These are phyloP conservation scores for Neopestalotiopsis sp. DNA, from an alignment of 2,329 filamentous ascomycete genomes.

Conservation along the genomic window DNA sequence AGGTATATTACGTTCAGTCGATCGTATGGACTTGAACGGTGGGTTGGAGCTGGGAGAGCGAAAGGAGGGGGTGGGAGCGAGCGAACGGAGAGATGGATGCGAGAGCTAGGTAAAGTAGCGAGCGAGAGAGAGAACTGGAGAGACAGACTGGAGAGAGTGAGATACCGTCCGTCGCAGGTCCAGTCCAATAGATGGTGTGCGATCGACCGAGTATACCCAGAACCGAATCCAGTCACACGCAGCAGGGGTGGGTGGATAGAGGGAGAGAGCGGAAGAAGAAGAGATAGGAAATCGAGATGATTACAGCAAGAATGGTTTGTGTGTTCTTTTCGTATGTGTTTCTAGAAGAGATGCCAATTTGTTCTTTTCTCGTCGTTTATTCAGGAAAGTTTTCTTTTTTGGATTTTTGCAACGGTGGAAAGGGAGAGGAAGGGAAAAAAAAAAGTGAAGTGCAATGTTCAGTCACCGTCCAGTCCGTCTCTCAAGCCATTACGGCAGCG, in stretches of 20 bases:
- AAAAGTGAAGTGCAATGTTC: not conserved
- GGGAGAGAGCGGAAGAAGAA: not conserved
- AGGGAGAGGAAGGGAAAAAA: not conserved
- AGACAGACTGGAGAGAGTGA: not conserved
- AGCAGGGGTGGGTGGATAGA: not conserved
- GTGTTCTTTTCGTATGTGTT: too few relatives aligned
- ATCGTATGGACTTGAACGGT: not conserved
- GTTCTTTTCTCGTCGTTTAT: too few relatives aligned
- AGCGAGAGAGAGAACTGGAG: not conserved
- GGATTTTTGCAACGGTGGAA: not conserved
- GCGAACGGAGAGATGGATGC: not conserved
- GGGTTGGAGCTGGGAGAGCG: not conserved
- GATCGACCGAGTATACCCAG: conserved; percentile 1
- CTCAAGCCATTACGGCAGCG: not conserved
- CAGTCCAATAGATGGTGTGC: not conserved
- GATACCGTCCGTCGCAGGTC: not conserved
- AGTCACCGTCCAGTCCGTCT: not conserved
- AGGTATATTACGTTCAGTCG: not conserved
- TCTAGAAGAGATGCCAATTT: too few relatives aligned
- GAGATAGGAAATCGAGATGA: not conserved
- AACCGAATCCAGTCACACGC: not conserved
- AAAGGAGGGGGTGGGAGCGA: not conserved
- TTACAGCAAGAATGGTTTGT: too few relatives aligned
- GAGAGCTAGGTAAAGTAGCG: not conserved
- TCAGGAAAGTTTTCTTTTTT: too few relatives aligned